These are phyloP conservation scores for Penicillium sp. DNA, from an alignment of 2,329 filamentous ascomycete genomes.

Conservation along the genomic window DNA sequence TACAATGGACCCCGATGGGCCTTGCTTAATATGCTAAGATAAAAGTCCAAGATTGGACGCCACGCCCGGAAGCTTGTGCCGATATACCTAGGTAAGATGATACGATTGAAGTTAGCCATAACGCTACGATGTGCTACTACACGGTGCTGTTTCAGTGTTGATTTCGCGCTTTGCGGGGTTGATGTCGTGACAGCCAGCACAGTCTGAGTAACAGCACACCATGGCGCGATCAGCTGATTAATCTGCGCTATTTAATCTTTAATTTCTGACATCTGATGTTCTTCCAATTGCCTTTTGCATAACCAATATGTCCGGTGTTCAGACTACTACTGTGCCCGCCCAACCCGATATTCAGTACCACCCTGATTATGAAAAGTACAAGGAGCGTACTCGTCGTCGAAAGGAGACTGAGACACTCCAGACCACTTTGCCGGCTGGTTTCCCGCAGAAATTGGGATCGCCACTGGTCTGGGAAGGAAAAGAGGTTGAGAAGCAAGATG, in stretches of 20 bases:
- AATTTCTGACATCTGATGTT: background rate
- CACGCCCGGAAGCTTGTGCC: background rate
- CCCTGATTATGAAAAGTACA: constrained; percentile 23
- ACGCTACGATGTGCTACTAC: too few relatives aligned
- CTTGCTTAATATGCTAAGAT: too few relatives aligned
- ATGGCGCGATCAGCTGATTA: background rate
- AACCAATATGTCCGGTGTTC: constrained; percentile 15
- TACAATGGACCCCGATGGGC: too few relatives aligned
- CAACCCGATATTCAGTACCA: constrained; percentile 27
- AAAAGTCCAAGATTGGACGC: too few relatives aligned
- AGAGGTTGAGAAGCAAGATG: constrained; percentile 29
- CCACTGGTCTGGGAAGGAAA: constrained; percentile 50
- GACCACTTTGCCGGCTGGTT: constrained; percentile 39
- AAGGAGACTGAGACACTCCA: constrained; percentile 18
- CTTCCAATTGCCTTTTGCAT: background rate
- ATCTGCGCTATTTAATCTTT: background rate
- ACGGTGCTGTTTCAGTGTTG: background rate
- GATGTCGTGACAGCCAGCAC: constrained; percentile 4
- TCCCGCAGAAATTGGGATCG: constrained; percentile 42
- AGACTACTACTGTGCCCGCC: constrained; percentile 13
- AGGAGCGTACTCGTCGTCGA: constrained; percentile 18
- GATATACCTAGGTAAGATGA: background rate
- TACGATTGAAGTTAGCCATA: background rate
- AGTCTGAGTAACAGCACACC: background rate
- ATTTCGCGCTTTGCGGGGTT: constrained; percentile 10